phyloP scores from a whole-genome alignment of 2,329 filamentous ascomycete species.

The Colletotrichum acutatum region DNA sequence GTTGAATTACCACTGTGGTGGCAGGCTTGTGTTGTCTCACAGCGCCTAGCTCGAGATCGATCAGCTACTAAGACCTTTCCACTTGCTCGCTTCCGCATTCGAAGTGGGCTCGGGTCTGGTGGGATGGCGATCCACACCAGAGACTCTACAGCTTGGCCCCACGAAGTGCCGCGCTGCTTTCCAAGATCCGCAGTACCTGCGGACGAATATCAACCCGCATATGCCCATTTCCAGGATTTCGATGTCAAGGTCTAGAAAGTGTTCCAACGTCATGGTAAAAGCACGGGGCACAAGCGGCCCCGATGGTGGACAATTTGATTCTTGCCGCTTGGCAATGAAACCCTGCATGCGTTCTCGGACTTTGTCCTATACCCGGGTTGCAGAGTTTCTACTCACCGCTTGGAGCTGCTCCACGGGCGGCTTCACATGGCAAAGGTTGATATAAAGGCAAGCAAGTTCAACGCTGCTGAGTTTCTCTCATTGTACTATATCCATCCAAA shows the following conservation, averaged over 20 bases:
- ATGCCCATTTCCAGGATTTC: not conserved
- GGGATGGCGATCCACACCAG: not conserved
- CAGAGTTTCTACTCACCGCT: not conserved
- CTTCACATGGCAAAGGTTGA: not conserved
- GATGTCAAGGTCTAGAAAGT: not conserved
- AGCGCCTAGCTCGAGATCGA: not conserved
- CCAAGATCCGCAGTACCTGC: not conserved
- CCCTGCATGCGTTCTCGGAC: slow-evolving; percentile 13
- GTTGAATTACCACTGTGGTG: not conserved
- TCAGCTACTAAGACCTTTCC: not conserved
- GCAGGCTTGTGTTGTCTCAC: not conserved
- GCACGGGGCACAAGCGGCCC: not conserved
- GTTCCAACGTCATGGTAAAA: not conserved
- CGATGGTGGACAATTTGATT: not conserved
- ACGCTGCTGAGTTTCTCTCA: not conserved
- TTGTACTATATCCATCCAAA: not conserved
- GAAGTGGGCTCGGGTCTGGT: not conserved
- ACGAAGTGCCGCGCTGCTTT: not conserved
- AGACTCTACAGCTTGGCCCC: not conserved
- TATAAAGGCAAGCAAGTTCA: slow-evolving; percentile 14
- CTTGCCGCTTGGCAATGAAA: not conserved
- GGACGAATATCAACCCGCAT: not conserved
- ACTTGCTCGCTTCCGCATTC: not conserved
- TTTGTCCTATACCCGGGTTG: not conserved
- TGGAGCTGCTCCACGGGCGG: not conserved